Evolutionary conservation across 2,329 filamentous ascomycete species (phyloP).

Genomic region (Alternaria arbusti): DNA sequence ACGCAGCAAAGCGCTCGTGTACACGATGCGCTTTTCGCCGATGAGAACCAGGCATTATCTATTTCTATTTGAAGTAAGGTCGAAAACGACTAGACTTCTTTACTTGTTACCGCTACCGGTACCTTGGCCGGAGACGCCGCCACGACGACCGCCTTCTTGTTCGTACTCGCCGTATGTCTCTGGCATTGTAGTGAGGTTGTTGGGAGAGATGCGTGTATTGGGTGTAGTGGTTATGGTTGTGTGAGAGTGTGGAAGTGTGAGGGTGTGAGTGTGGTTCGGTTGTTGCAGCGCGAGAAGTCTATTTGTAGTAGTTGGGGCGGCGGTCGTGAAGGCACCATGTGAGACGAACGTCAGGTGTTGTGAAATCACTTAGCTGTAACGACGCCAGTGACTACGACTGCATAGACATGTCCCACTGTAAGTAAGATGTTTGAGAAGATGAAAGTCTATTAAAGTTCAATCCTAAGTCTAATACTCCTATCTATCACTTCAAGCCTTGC

Average conservation of each 20-base stretch:
- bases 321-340: background rate
- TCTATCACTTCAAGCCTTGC: background rate
- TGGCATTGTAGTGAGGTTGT: background rate
- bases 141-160: conserved; percentile 14
- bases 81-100: background rate
- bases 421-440: background rate
- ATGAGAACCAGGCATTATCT: background rate
- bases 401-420: background rate
- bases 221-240: background rate
- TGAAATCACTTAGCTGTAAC: background rate
- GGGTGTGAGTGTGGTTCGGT: background rate
- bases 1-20: background rate
- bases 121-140: conserved; percentile 9
- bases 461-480: background rate
- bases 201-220: background rate
- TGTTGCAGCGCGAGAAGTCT: background rate
- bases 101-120: background rate
- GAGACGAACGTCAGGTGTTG: background rate
- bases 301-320: background rate
- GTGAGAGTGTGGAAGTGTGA: background rate
- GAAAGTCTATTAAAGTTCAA: background rate
- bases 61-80: background rate
- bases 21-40: background rate
- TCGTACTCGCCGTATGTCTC: conserved; percentile 7
- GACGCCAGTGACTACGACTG: background rate